Base-by-base conservation (phyloP, 352 stramenopile genomes). In the Phytophthora pinifolia region DNA sequence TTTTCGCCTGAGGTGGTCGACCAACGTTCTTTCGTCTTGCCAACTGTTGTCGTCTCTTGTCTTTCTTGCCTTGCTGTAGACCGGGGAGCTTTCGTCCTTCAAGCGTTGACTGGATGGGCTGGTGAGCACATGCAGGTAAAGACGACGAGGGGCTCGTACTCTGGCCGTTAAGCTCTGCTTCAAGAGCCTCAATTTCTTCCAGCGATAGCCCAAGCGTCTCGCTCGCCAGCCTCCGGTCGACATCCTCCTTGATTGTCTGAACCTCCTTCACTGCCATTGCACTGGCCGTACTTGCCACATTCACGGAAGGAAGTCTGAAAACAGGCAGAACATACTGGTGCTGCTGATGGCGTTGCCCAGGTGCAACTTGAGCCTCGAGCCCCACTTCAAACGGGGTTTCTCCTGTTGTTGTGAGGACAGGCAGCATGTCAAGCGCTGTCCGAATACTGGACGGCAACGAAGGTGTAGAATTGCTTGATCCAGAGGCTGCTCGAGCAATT, bases 351-450 rank as follows among this genome's bases (percentile, higher is more conserved):
- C 36, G 49, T 20, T 54, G 41, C 10, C 41, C 41, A 12, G 37
- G 32, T 6, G 72, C 14, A 36, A 53, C 20, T 46, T 69, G 60
- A 27, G 41, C 6, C 12, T 59, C 68, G 18, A 93, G 59, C 6
- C 79, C 83, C 10, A 89, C 58, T 49, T 93, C 83, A 37, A 91
- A 90, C 5, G 83, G 75, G 0, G 83, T 89, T 54, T 93, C 79
- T 20, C 70, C 83, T 12, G 62, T 69, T 25, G 50, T 88, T 17
- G 80, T 91, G 9, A 93, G 55, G n/a, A 93, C 70, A 6, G 80
- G 81, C 0, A 93, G 64, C 42, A 93, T 80, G 30, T 90, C 75
- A 6, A 90, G 14, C 33, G 46, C 66, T 13, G 66, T 66, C n/a
- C 71, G 76, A 42, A 71, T 30, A 17, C 58, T 54, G 17, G 49